Base-by-base conservation (phyloP, 345 rosid species). In the Gossypium thurberi region DNA sequence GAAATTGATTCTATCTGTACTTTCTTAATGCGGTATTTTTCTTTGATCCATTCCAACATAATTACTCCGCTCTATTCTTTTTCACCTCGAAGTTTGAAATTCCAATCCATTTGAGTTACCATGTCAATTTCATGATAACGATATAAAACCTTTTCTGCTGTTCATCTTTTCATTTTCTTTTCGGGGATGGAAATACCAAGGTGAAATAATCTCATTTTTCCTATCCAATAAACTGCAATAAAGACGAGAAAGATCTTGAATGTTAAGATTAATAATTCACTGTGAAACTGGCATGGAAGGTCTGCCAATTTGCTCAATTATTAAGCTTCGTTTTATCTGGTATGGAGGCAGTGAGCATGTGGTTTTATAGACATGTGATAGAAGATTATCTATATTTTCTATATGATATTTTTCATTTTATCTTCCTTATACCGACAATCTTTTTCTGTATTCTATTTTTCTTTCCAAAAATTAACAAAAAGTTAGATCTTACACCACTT, bases 261-360 rank as follows among this genome's bases (percentile, higher is more conserved):
- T 23, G 4, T 6, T 18, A 4, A 20, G 20, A 51, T 51, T 52
- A 21, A n/a, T 71, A 42, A 15, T 25, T 57, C 17, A 58, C 66
- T 10, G 43, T 42, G 63, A 51, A 73, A 48, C 20, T 47, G 63
- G 50, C 7, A 50, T 25, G 7, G 12, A 43, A 40, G 10, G 18
- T 25, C 20, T 33, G 48, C 56, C 61, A 10, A 69, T 42, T 14
- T 21, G 43, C 18, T 51, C 48, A 26, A 44, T 67, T 46, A 23
- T 77, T 72, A 12, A 76, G 70, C 44, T 73, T 76, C 66, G 26
- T 43, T 53, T 78, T 77, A 79, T 78, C 81, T 60, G 51, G 69
- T 75, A 67, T 70, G 71, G 43, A 42, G 55, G 42, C 26, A 66
- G 48, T 56, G 44, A 70, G 42, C 44, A 63, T 17, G 43, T n/a